Conservation (phyloP, 768 basidiomycete species). For the Rhodotorula taiwanensis region DNA sequence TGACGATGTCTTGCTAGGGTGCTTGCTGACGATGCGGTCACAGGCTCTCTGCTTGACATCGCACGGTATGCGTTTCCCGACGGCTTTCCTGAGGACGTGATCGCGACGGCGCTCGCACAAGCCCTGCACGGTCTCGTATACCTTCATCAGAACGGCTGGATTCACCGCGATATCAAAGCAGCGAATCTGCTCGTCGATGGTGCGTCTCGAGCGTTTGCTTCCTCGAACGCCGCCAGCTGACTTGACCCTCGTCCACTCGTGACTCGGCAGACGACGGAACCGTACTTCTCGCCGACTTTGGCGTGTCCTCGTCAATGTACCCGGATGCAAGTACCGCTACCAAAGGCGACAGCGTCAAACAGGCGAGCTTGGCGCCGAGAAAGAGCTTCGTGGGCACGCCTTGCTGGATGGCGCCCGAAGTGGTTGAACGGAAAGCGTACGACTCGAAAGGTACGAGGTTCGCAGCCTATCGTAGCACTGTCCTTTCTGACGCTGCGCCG, state of each 20-base stretch:
- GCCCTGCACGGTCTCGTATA: slow-evolving; percentile 79
- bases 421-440: slow-evolving; percentile 75
- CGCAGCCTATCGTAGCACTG: not conserved
- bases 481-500: not conserved
- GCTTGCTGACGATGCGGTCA: not conserved
- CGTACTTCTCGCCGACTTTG: slow-evolving; percentile 83
- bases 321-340: slow-evolving; percentile 59
- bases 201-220: slow-evolving; percentile 53
- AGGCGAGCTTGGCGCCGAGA: slow-evolving; percentile 58
- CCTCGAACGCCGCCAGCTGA: slow-evolving; percentile 74
- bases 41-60: slow-evolving; percentile 65
- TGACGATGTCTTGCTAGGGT: not conserved
- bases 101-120: slow-evolving; percentile 75
- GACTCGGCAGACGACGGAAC: slow-evolving; percentile 40
- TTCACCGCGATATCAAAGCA: slow-evolving; percentile 90
- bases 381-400: slow-evolving; percentile 95
- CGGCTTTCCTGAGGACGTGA: slow-evolving; percentile 86
- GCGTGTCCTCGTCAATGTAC: slow-evolving; percentile 75
- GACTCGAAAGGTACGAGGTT: slow-evolving; percentile 49
- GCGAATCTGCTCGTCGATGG: slow-evolving; percentile 89
- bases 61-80: slow-evolving; percentile 77
- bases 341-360: slow-evolving; percentile 46
- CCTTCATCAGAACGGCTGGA: slow-evolving; percentile 70
- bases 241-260: too few relatives aligned
- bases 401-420: slow-evolving; percentile 95